Conservation (phyloP, 257 asterid species). For the Ophiorrhiza pumila region DNA sequence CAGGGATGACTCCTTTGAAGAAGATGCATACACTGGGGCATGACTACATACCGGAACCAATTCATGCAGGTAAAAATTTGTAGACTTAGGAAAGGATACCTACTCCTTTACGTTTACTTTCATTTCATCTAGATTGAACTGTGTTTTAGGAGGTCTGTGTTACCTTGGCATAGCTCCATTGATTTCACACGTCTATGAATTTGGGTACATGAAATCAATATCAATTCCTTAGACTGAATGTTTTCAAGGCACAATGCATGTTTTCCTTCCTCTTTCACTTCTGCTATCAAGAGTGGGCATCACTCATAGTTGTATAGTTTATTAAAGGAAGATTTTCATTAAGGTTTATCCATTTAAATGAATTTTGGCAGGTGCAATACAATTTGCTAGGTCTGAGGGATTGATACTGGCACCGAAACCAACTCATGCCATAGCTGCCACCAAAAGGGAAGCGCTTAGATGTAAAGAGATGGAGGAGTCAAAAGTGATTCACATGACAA, state of each 20-base stretch:
- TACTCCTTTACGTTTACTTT: not conserved
- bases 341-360: not conserved
- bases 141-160: constrained; percentile 70
- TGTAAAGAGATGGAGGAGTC: constrained; percentile 87
- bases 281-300: no score
- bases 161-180: constrained; percentile 97
- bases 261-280: no score
- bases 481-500: constrained; percentile 84
- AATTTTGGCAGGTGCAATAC: constrained; percentile 58
- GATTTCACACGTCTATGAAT: constrained; percentile 79
- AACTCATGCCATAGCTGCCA: constrained; percentile 84
- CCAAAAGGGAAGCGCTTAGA: constrained; percentile 76
- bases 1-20: constrained; percentile 96
- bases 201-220: constrained; percentile 72
- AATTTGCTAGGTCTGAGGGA: constrained; percentile 88
- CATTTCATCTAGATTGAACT: not conserved
- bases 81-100: not conserved
- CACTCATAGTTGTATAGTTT: no score
- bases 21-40: constrained; percentile 98
- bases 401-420: constrained; percentile 95
- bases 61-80: constrained; percentile 65
- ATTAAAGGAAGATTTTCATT: not conserved
- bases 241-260: constrained; percentile 80
- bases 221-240: constrained; percentile 88
- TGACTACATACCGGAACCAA: constrained; percentile 87